Percentiles rank a stretch among this genome's conserved stretches.
These are phyloP conservation scores for Hyaloscypha finlandica DNA, from an alignment of 495 filamentous ascomycete genomes.

Conservation along the genomic window DNA sequence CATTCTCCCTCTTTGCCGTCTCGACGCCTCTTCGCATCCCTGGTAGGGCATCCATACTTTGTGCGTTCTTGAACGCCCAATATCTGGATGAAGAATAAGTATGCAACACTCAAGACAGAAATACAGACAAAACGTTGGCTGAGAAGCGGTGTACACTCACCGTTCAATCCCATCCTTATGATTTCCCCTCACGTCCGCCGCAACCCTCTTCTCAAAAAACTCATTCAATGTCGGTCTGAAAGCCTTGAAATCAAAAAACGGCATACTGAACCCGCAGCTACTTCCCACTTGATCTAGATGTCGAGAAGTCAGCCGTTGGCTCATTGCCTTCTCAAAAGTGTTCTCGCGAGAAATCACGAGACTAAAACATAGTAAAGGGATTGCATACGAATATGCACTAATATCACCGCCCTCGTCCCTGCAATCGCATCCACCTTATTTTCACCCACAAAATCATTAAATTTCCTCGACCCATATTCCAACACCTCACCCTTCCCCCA, in stretches of 20 bases:
- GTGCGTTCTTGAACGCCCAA: conserved; percentile 58
- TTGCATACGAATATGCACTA: conserved; percentile 54
- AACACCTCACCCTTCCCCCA: conserved; percentile 68
- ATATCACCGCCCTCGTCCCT: conserved; percentile 62
- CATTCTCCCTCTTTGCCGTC: conserved; percentile 41
- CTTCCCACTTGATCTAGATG: conserved; percentile 52
- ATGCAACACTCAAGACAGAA: not conserved
- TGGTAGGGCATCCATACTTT: conserved; percentile 55
- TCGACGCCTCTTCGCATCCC: conserved; percentile 46
- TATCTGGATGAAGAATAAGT: conserved; percentile 36
- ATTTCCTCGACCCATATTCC: conserved; percentile 54
- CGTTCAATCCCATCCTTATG: conserved; percentile 51
- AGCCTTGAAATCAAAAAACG: conserved; percentile 52
- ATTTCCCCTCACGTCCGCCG: conserved; percentile 43
- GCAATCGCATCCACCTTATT: conserved; percentile 44
- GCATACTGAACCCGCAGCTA: conserved; percentile 56
- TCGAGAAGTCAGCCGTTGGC: too few species aligned
- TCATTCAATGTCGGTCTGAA: conserved; percentile 50
- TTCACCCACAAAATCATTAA: conserved; percentile 47
- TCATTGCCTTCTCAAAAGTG: too few species aligned
- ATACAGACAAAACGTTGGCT: too few species aligned
- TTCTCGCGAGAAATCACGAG: too few species aligned
- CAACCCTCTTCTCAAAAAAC: conserved; percentile 46
- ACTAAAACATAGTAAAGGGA: too few species aligned
- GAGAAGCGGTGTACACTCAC: conserved; percentile 28